Conservation (phyloP, 768 basidiomycete species). For the Termitomyces sp. region DNA sequence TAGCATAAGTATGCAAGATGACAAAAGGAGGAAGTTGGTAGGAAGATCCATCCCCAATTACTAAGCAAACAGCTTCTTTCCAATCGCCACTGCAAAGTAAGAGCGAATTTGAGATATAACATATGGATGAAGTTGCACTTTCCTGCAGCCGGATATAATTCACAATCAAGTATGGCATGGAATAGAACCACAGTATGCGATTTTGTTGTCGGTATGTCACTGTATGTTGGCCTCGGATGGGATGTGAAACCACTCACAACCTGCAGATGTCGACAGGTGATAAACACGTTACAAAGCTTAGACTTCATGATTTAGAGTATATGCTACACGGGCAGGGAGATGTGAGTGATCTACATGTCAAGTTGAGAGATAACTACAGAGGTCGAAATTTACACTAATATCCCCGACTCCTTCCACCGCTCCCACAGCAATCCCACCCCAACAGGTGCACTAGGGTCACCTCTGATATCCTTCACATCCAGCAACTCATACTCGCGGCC, state of each 20-base stretch:
- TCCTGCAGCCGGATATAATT: background rate
- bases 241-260: background rate
- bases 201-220: too few relatives aligned
- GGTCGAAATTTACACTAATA: constrained; percentile 25
- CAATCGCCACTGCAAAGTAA: too few relatives aligned
- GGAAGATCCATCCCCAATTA: background rate
- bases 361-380: background rate
- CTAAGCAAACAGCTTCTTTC: background rate
- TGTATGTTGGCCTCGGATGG: too few relatives aligned
- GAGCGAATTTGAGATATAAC: background rate
- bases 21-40: background rate
- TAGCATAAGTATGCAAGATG: background rate
- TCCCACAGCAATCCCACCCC: constrained; percentile 83
- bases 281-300: background rate
- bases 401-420: constrained; percentile 86
- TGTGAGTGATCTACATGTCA: background rate
- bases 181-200: background rate
- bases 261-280: background rate
- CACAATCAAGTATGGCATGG: background rate
- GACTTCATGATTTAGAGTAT: background rate
- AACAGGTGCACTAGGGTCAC: constrained; percentile 52
- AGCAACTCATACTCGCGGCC: constrained; percentile 90
- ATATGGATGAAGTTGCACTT: background rate
- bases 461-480: constrained; percentile 84
- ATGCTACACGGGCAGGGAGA: background rate